Evolutionary conservation across 805 yeast species (phyloP).

Genomic region (Naumovozyma castellii): DNA sequence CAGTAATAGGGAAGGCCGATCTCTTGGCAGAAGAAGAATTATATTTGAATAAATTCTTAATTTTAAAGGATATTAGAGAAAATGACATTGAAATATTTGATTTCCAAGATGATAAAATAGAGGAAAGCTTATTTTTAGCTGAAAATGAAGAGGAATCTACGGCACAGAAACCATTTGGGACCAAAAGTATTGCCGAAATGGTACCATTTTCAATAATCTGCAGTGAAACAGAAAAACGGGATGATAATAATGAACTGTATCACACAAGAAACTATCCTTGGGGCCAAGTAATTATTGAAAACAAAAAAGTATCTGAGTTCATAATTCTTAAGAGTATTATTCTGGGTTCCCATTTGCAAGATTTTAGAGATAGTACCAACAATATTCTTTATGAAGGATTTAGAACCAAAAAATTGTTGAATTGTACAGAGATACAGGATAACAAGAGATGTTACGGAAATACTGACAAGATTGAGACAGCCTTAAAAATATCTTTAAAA

Average conservation of each 20-base stretch:
- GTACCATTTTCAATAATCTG: slow-evolving; percentile 61
- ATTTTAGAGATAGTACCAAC: slow-evolving; percentile 72
- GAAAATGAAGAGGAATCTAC: not conserved
- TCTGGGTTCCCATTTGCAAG: slow-evolving; percentile 70
- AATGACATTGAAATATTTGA: slow-evolving; percentile 59
- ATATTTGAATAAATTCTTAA: slow-evolving; percentile 40
- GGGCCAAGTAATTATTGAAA: slow-evolving; percentile 53
- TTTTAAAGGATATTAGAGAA: slow-evolving; percentile 47
- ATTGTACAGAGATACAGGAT: slow-evolving; percentile 20
- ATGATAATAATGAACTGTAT: slow-evolving; percentile 24
- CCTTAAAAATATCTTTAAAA: too few relatives aligned
- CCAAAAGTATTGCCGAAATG: slow-evolving; percentile 34
- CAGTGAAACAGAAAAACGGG: slow-evolving; percentile 10
- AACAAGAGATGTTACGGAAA: too few relatives aligned
- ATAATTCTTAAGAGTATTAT: slow-evolving; percentile 60
- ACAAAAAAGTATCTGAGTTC: slow-evolving; percentile 58
- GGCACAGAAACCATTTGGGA: not conserved
- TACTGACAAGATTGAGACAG: too few relatives aligned
- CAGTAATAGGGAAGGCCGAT: slow-evolving; percentile 76
- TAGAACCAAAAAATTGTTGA: slow-evolving; percentile 57
- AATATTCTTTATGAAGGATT: slow-evolving; percentile 68
- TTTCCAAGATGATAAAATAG: slow-evolving; percentile 50
- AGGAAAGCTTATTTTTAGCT: slow-evolving; percentile 7
- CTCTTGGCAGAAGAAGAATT: slow-evolving; percentile 61
- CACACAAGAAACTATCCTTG: slow-evolving; percentile 56